These are phyloP conservation scores for Leucosporidium scottii DNA, from an alignment of 768 basidiomycete species.

Conservation along the genomic window DNA sequence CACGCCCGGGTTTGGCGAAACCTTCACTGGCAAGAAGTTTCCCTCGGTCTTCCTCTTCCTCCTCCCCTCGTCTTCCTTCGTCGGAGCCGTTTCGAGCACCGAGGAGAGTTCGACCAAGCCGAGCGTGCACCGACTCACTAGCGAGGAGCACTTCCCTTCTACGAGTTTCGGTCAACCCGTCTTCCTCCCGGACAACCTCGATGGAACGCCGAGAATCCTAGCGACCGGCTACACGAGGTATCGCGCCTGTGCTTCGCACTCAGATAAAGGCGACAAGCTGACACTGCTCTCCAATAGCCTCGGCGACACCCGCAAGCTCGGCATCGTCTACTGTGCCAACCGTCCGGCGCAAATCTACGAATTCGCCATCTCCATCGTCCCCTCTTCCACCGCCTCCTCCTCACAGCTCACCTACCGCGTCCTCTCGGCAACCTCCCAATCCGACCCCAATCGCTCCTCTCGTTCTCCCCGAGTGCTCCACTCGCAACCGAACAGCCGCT, in stretches of 20 bases:
- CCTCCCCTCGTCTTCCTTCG: slow-evolving; percentile 43
- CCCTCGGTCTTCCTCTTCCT: slow-evolving; percentile 55
- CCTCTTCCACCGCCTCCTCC: background rate
- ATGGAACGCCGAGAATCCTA: slow-evolving; percentile 23
- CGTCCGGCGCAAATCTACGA: slow-evolving; percentile 56
- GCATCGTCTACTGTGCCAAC: slow-evolving; percentile 57
- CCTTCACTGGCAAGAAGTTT: slow-evolving; percentile 50
- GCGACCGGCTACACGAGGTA: too few relatives aligned
- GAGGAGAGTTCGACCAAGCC: slow-evolving; percentile 11
- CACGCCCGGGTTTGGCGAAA: slow-evolving; percentile 59
- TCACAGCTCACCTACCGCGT: background rate
- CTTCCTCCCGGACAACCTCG: slow-evolving; percentile 44
- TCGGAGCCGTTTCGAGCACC: slow-evolving; percentile 1
- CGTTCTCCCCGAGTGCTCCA: slow-evolving; percentile 55
- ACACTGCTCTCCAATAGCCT: slow-evolving; percentile 53
- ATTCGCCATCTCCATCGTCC: slow-evolving; percentile 40
- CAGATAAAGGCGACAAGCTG: background rate
- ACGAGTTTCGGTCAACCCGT: slow-evolving; percentile 53
- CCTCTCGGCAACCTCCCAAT: slow-evolving; percentile 41
- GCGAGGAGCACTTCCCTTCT: slow-evolving; percentile 11
- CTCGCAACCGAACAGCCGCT: slow-evolving; percentile 27
- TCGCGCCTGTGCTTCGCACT: too few relatives aligned
- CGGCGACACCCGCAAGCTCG: slow-evolving; percentile 54
- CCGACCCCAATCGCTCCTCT: slow-evolving; percentile 47
- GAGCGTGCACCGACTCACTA: slow-evolving; percentile 4